A percentile compares a stretch with the other conserved stretches of the same genome.
These are phyloP conservation scores for Jaenimonas drosophilae DNA, from an alignment of 208 protist genomes.

Conservation along the genomic window DNA sequence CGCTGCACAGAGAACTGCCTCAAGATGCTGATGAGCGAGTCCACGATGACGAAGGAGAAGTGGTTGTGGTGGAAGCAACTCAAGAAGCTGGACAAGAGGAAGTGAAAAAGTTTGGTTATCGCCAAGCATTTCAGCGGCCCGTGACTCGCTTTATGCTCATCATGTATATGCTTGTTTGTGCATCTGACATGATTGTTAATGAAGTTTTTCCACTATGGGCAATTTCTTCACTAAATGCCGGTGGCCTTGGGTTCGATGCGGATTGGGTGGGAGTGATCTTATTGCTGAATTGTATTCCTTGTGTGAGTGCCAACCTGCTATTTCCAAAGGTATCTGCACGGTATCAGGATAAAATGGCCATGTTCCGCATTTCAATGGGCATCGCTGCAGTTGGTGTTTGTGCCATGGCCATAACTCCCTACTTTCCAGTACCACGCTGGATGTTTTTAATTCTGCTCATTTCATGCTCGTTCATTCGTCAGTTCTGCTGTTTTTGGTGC, in stretches of 20 bases:
- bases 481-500: constrained; percentile 38
- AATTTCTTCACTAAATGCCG: constrained; percentile 11
- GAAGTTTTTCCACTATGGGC: constrained; percentile 41
- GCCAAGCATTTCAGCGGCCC: constrained; percentile 18
- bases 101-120: constrained; percentile 28
- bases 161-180: constrained; percentile 42
- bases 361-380: constrained; percentile 22
- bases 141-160: constrained; percentile 36
- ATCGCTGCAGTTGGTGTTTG: constrained; percentile 4
- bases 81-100: neutral
- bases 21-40: neutral
- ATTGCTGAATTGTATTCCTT: constrained; percentile 29
- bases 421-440: neutral
- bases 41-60: neutral
- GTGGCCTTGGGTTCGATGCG: constrained; percentile 22
- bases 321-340: constrained; percentile 21
- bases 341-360: constrained; percentile 20
- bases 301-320: constrained; percentile 23
- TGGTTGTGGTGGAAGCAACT: neutral
- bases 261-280: constrained; percentile 23
- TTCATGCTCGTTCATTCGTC: constrained; percentile 15
- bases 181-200: constrained; percentile 19
- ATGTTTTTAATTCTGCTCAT: constrained; percentile 12
- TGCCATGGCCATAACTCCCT: neutral
- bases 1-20: no score